Conservation (phyloP, 331 rosid species). For the Rosa hybrid region DNA sequence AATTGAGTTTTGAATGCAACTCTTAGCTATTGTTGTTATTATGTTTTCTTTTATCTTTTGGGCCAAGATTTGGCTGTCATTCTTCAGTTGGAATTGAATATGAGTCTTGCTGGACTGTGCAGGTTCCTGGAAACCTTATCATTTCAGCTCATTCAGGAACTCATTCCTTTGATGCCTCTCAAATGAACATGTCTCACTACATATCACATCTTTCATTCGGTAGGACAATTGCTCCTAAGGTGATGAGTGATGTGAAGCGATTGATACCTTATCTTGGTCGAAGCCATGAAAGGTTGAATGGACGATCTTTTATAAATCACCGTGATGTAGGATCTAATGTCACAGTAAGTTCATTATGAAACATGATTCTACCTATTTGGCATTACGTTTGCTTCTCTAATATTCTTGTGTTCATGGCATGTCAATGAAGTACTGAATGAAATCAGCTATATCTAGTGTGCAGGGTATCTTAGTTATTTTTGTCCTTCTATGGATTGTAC, state of each 20-base stretch:
- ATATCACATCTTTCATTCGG: conserved; percentile 80
- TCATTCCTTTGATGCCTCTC: conserved; percentile 84
- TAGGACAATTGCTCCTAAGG: conserved; percentile 59
- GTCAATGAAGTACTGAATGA: neutral
- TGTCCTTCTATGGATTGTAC: neutral
- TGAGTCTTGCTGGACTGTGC: conserved; percentile 28
- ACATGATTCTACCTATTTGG: conserved; percentile 10
- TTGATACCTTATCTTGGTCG: conserved; percentile 72
- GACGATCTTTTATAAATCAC: conserved; percentile 68
- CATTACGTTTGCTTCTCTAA: conserved; percentile 12
- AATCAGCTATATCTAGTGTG: neutral
- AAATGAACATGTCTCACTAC: conserved; percentile 87
- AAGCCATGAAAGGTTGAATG: conserved; percentile 81
- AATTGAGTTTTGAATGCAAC: neutral
- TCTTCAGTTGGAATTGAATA: neutral
- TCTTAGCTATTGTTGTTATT: neutral
- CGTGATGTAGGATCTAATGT: conserved; percentile 72
- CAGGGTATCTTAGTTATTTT: neutral
- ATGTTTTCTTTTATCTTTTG: neutral
- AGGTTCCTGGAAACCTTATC: conserved; percentile 90
- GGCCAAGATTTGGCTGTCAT: neutral
- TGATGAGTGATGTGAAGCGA: conserved; percentile 62
- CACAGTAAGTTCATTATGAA: conserved; percentile 64
- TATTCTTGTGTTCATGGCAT: conserved; percentile 1
- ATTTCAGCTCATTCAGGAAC: conserved; percentile 75